Conservation (phyloP, 805 yeast genomes). For the Candida incommunis region DNA sequence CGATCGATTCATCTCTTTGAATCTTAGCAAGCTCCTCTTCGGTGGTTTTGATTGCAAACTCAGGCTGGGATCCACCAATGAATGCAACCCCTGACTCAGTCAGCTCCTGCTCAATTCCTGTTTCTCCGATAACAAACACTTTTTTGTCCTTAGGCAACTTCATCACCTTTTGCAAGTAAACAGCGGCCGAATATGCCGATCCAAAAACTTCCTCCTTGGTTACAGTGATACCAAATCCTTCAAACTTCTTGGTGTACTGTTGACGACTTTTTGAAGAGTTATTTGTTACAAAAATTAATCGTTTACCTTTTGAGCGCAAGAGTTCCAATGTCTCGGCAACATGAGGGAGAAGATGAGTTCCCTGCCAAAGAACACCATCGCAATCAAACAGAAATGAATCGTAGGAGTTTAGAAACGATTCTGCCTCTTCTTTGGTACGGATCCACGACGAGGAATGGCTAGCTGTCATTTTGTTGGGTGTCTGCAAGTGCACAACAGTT, state of each 20-base stretch:
- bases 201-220: constrained; percentile 66
- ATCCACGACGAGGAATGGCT: constrained; percentile 5
- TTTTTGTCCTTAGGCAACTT: constrained; percentile 62
- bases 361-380: constrained; percentile 95
- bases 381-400: constrained; percentile 91
- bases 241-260: constrained; percentile 65
- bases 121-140: constrained; percentile 81
- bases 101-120: constrained; percentile 74
- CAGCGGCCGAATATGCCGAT: constrained; percentile 81
- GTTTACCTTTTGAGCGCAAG: constrained; percentile 42
- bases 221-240: constrained; percentile 36
- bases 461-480: constrained; percentile 4
- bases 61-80: constrained; percentile 73
- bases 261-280: constrained; percentile 83
- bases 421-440: constrained; percentile 14
- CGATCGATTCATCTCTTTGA: constrained; percentile 54
- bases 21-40: constrained; percentile 29
- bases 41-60: constrained; percentile 36
- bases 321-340: constrained; percentile 62
- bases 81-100: constrained; percentile 57
- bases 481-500: too few relatives aligned
- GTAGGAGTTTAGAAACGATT: constrained; percentile 43
- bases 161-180: constrained; percentile 64
- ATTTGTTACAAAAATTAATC: constrained; percentile 81
- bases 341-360: constrained; percentile 64